Evolutionary conservation across 331 rosid species (phyloP).

Genomic region (Erythrophleum ivorense): DNA sequence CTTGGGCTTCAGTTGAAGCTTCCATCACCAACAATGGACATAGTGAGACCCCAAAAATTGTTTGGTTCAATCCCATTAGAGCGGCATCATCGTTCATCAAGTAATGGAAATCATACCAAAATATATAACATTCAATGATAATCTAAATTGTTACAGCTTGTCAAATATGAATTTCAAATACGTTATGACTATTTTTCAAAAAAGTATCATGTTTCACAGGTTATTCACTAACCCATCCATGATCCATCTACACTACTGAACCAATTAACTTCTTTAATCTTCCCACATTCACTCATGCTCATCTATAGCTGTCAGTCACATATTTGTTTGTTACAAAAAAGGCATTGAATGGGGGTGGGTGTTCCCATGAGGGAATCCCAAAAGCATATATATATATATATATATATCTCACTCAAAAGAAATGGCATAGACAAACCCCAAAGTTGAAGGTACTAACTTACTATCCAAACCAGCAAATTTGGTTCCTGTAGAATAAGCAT

Average conservation of each 20-base stretch:
- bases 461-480: slow-evolving; percentile 12
- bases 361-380: slow-evolving; percentile 22
- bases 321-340: slow-evolving; percentile 14
- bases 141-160: too few relatives aligned
- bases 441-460: slow-evolving; percentile 12
- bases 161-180: too few relatives aligned
- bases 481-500: slow-evolving; percentile 36
- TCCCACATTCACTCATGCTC: background rate
- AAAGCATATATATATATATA: background rate
- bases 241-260: too few relatives aligned
- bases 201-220: too few relatives aligned
- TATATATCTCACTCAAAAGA: slow-evolving; percentile 10
- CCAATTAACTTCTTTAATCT: background rate
- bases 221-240: too few relatives aligned
- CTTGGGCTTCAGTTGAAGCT: background rate
- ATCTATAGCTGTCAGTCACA: background rate
- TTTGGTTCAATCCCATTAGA: too few relatives aligned
- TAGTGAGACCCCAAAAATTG: background rate
- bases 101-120: too few relatives aligned
- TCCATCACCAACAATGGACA: background rate
- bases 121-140: too few relatives aligned
- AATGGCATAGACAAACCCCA: slow-evolving; percentile 8
- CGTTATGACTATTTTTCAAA: too few relatives aligned
- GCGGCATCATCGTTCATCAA: too few relatives aligned
- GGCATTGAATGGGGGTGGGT: slow-evolving; percentile 11